Base-by-base conservation (phyloP, 129 eudicot genomes). In the Pseudognaphalium luteoalbum region DNA sequence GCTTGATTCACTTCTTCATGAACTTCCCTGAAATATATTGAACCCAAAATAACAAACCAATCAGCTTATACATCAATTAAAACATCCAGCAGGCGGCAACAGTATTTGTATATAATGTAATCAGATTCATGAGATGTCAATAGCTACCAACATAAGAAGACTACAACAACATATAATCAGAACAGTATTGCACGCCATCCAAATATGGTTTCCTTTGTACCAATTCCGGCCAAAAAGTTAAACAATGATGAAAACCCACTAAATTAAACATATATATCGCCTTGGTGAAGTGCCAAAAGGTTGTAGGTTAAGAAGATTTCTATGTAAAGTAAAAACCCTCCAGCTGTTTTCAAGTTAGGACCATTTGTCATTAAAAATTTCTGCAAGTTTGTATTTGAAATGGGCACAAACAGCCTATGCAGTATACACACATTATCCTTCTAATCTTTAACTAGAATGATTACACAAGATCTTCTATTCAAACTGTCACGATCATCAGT, bases 1-100 rank as follows among this genome's bases (percentile, higher is more conserved):
- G 98, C 98, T 76, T 86, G 74, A 76, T 77, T 93, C 74, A 79
- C 97, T 85, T 90, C 97, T 85, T 90, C 93, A 75, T 93, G 98
- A 78, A 93, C 98, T 82, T 93, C 92, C 96, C 97, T 90, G 81
- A 80, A 66, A 9, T 8, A 59, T 54, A 37, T 50, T 44, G 12
- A 2, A 44, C 16, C 22, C 34, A 34, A 11, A 7, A 28, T 11
- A 60, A 54, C 32, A 44, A 74, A 84, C 44, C 2, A 14, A 58
- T 28, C 16, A 44, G 61, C 5, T 78, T 52, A 62, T 62, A 32
- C 51, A 66, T 7, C 50, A 66, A 33, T 11, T 74, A 41, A 14
- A 28, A 30, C n/a, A 74, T 61, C 30, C 58, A n/a, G n/a, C n/a
- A n/a, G n/a, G n/a, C n/a, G 62, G 22, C 68, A 73, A 60, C 35